Percentiles rank a stretch among this genome's conserved stretches.
These are phyloP conservation scores for Ogataea pini DNA, from an alignment of 805 yeast species.

Conservation along the genomic window DNA sequence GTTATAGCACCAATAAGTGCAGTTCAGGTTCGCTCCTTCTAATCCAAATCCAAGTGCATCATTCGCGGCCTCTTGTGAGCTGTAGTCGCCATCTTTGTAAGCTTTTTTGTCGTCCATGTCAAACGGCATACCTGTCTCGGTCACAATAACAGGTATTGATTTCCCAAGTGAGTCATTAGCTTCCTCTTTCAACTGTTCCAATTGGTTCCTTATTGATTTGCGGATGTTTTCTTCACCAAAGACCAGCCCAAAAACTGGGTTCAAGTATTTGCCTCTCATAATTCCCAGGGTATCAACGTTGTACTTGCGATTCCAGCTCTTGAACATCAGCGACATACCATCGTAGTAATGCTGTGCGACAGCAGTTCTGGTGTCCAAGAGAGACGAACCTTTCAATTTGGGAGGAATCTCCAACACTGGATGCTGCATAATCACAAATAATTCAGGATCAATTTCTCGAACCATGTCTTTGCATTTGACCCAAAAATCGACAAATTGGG, in stretches of 20 bases:
- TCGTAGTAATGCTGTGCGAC: conserved; percentile 92
- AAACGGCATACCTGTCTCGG: conserved; percentile 97
- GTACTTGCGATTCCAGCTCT: conserved; percentile 78
- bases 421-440: conserved; percentile 70
- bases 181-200: conserved; percentile 66
- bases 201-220: conserved; percentile 67
- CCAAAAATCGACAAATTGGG: conserved; percentile 66
- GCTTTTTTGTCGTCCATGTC: conserved; percentile 87
- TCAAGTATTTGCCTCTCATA: conserved; percentile 71
- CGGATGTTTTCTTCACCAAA: conserved; percentile 81
- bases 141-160: conserved; percentile 70
- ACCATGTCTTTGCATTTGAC: conserved; percentile 48
- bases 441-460: conserved; percentile 44
- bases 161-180: conserved; percentile 60
- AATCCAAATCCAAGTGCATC: conserved; percentile 81
- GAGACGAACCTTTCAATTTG: conserved; percentile 46
- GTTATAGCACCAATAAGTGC: conserved; percentile 86
- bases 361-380: conserved; percentile 65
- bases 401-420: conserved; percentile 85
- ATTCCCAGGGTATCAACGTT: conserved; percentile 91
- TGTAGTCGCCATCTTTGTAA: conserved; percentile 63
- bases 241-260: conserved; percentile 74
- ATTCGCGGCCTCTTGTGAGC: conserved; percentile 75
- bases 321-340: conserved; percentile 90
- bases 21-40: conserved; percentile 70